Evolutionary conservation across 768 basidiomycete genomes (phyloP).

Genomic region (Lentinula guzmanii): DNA sequence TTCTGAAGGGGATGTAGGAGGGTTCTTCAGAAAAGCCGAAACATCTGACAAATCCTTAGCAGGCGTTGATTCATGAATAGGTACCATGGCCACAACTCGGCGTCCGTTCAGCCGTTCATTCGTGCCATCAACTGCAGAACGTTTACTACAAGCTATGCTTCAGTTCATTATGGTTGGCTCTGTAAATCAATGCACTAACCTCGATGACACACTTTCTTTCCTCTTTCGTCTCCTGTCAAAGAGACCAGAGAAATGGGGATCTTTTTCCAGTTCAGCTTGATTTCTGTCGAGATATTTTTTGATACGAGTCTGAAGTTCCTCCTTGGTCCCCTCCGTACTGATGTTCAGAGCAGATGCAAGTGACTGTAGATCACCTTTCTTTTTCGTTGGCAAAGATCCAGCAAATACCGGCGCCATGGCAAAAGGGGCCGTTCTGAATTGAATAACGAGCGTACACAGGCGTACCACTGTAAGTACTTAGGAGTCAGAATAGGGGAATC

Average conservation of each 20-base stretch:
- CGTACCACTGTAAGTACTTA: no score
- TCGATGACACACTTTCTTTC: slow-evolving; percentile 1
- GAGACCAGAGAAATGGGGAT: slow-evolving; percentile 53
- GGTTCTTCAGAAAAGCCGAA: slow-evolving; percentile 45
- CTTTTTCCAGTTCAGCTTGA: slow-evolving; percentile 47
- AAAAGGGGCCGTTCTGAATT: not conserved
- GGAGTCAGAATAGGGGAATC: not conserved
- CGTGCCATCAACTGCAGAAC: slow-evolving; percentile 13
- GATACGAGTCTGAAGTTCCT: slow-evolving; percentile 56
- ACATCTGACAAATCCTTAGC: slow-evolving; percentile 43
- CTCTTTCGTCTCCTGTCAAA: slow-evolving; percentile 35
- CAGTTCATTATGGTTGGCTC: not conserved
- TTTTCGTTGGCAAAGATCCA: slow-evolving; percentile 57
- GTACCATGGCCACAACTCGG: slow-evolving; percentile 17
- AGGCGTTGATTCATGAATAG: slow-evolving; percentile 43
- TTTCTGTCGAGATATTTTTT: slow-evolving; percentile 56
- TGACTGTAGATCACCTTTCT: slow-evolving; percentile 61
- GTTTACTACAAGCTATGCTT: not conserved
- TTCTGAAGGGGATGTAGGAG: slow-evolving; percentile 29
- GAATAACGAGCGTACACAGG: no score
- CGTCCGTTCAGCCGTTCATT: slow-evolving; percentile 16
- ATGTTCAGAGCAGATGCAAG: slow-evolving; percentile 50
- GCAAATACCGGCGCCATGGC: slow-evolving; percentile 28
- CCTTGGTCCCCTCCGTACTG: slow-evolving; percentile 53
- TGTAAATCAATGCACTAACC: not conserved